Evolutionary conservation across 495 filamentous ascomycete species (phyloP).

Genomic region (Hypoxylon perforatum): DNA sequence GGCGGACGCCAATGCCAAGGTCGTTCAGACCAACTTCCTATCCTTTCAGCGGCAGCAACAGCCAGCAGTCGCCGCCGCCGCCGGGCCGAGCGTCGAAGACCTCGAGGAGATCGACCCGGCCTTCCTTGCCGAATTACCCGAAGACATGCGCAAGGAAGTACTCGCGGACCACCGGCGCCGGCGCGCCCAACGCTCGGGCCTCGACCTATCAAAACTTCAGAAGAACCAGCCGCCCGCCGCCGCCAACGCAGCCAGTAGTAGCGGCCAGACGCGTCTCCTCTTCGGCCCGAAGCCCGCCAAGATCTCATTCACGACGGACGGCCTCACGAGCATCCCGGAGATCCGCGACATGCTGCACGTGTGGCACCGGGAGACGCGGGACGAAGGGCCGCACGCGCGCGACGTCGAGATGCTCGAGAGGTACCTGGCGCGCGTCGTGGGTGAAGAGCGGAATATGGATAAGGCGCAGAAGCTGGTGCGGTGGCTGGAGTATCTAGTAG

Average conservation of each 20-base stretch:
- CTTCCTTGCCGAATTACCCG: constrained; percentile 84
- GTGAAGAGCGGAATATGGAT: constrained; percentile 77
- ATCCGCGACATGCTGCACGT: constrained; percentile 61
- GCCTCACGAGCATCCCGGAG: constrained; percentile 40
- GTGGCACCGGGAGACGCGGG: constrained; percentile 74
- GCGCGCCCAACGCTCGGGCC: constrained; percentile 50
- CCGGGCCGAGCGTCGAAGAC: constrained; percentile 29
- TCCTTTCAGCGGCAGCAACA: constrained; percentile 43
- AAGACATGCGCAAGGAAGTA: constrained; percentile 81
- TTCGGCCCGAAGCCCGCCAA: constrained; percentile 52
- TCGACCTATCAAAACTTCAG: constrained; percentile 36
- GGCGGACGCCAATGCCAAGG: constrained; percentile 56
- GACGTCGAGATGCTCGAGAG: constrained; percentile 77
- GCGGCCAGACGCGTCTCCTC: constrained; percentile 48
- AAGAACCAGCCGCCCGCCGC: constrained; percentile 19
- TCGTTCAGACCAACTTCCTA: constrained; percentile 76
- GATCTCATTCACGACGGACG: constrained; percentile 43
- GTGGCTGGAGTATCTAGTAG: constrained; percentile 80
- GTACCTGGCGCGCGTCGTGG: constrained; percentile 76
- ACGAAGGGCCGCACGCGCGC: constrained; percentile 76
- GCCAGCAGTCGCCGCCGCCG: constrained; percentile 25
- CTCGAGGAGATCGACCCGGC: constrained; percentile 68
- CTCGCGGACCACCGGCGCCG: constrained; percentile 74
- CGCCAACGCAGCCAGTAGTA: constrained; percentile 8
- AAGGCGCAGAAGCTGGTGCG: constrained; percentile 74